Evolutionary conservation across 306 rosid genomes (phyloP).

Genomic region (Cercis canadensis): DNA sequence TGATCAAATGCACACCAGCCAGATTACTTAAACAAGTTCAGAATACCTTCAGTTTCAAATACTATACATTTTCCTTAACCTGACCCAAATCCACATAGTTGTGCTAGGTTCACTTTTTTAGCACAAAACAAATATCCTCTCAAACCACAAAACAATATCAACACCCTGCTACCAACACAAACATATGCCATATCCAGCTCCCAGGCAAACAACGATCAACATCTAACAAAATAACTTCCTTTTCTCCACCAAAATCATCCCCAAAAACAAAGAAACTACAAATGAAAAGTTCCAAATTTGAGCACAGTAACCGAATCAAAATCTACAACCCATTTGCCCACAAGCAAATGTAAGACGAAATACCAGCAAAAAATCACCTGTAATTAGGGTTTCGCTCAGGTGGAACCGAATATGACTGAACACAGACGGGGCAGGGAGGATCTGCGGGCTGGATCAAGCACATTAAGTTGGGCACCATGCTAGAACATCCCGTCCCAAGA

Average conservation of each 20-base stretch:
- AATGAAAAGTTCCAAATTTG: not conserved
- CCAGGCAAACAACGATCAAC: not conserved
- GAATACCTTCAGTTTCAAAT: not conserved
- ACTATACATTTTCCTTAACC: not conserved
- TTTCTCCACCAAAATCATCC: not conserved
- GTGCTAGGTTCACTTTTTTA: not conserved
- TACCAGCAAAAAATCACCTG: constrained; percentile 51
- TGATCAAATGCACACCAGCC: not conserved
- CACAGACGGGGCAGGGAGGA: constrained; percentile 85
- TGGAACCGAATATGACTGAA: constrained; percentile 64
- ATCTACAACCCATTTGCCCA: not conserved
- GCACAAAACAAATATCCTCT: too few species aligned
- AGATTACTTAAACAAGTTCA: not conserved
- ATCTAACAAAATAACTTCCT: not conserved
- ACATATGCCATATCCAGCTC: not conserved
- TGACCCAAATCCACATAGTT: not conserved
- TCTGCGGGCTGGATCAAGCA: constrained; percentile 84
- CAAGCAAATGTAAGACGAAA: not conserved
- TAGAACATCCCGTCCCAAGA: constrained; percentile 90
- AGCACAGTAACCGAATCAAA: constrained; percentile 10
- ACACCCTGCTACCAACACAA: not conserved
- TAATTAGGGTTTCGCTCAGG: constrained; percentile 84
- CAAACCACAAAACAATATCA: not conserved
- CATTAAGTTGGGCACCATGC: constrained; percentile 79
- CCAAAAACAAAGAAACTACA: not conserved